Percentiles rank a stretch among this genome's conserved stretches.
phyloP scores from a whole-genome alignment of 495 filamentous ascomycete species.

The Aspergillus sparsus region DNA sequence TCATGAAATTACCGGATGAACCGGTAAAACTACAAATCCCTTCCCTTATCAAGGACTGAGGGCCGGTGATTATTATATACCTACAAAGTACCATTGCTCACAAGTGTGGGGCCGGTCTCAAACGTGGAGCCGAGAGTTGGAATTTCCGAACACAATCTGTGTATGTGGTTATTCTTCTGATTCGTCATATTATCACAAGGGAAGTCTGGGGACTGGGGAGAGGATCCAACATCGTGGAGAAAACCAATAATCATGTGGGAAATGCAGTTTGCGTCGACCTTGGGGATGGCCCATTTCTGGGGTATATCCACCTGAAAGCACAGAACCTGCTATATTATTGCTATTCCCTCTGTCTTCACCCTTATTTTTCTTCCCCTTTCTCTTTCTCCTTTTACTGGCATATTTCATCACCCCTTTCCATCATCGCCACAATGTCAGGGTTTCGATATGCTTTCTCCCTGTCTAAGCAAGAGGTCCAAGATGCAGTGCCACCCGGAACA shows the following conservation, averaged over 20 bases:
- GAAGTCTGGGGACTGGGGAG: slow-evolving; percentile 1
- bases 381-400: background rate
- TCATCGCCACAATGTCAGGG: slow-evolving; percentile 9
- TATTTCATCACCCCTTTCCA: background rate
- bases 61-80: background rate
- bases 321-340: background rate
- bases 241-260: background rate
- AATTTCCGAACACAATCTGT: background rate
- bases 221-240: background rate
- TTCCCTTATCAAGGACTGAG: too few species aligned
- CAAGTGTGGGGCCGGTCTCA: slow-evolving; percentile 2
- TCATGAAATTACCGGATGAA: too few species aligned
- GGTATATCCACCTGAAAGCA: background rate
- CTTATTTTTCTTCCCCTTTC: background rate
- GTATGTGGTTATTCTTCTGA: background rate
- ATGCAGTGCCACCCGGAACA: slow-evolving; percentile 16
- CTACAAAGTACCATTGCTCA: too few species aligned
- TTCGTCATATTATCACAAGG: background rate
- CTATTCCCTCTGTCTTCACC: background rate
- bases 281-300: background rate
- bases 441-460: slow-evolving; percentile 18
- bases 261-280: background rate
- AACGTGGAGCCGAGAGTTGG: slow-evolving; percentile 13
- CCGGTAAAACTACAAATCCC: too few species aligned
- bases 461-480: slow-evolving; percentile 11